Evolutionary conservation across 192 early-diverging fungal genomes (phyloP), one percentile per base, ranked within the genome.

Genomic region (Coemansia sp.): DNA sequence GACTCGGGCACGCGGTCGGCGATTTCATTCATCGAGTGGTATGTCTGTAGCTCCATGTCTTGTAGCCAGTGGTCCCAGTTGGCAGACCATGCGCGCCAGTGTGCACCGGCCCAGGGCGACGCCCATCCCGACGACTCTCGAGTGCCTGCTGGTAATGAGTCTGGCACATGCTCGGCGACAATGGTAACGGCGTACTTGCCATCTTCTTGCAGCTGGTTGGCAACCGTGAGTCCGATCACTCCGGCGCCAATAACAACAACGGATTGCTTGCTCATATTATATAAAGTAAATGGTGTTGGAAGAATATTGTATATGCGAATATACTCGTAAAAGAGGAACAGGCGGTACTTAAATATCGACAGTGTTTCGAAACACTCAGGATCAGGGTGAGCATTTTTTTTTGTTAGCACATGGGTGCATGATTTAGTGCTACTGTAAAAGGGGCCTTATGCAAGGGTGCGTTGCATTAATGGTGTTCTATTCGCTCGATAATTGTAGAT

Each of bases 11-110:
- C 23, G 1, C 62, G 19, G 7, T 63, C 61, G 21, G 80, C 80
- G 14, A 75, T 28, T 3, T 47, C 26, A 10, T 69, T 49, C 75
- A 83, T 64, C 11, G 49, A 58, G 26, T 42, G 21, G 38, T 75
- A 77, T 7, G 80, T 75, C 13, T 67, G 30, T 0, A 66, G 67
- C 67, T 83, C 80, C 44, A 69, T 71, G 13, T 68, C 64, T 42
- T 87, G 86, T 33, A 84, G 49, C 30, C 53, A 3, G 14, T 42
- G 49, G 69, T 89, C 82, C 21, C 78, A 53, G 28, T 79, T 78
- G 37, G 33, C 63, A 10, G 88, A 81, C 72, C 75, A 86, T 3
- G 85, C 79, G 23, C 88, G 85, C 89, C 89, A 90, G 72, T 89
- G 86, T 35, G 89, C 89, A 11, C 89, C 89, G 1, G 89, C 89